Evolutionary conservation across 345 rosid genomes (phyloP).

Genomic region (Salix exigua): DNA sequence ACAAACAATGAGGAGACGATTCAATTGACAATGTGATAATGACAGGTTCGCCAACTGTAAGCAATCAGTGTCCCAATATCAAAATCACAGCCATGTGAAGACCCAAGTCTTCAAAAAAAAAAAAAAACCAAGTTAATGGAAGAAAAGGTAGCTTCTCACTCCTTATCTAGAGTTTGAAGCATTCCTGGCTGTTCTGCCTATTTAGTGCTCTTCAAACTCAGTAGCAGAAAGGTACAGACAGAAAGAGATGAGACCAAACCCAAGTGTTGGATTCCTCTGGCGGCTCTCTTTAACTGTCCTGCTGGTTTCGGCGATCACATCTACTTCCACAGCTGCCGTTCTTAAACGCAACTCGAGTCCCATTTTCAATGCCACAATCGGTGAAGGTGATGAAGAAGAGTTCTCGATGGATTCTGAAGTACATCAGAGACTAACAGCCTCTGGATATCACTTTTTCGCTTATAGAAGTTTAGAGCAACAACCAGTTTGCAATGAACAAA

Average conservation of each 20-base stretch:
- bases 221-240: not conserved
- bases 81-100: too few relatives aligned
- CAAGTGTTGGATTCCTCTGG: not conserved
- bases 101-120: not conserved
- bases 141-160: not conserved
- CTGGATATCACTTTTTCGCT: rapidly evolving
- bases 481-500: not conserved
- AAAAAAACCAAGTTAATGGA: not conserved
- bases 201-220: not conserved
- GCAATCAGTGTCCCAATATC: too few relatives aligned
- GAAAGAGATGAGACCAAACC: not conserved
- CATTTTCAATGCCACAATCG: not conserved
- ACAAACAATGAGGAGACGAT: too few relatives aligned
- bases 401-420: not conserved
- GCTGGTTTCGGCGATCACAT: too few relatives aligned
- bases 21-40: too few relatives aligned
- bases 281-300: not conserved
- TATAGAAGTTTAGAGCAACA: not conserved
- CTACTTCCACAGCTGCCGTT: not conserved
- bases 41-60: not conserved
- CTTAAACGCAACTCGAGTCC: not conserved
- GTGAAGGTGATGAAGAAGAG: not conserved
- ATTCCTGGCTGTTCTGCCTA: not conserved
- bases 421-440: not conserved
- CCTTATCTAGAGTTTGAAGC: not conserved